A percentile compares a stretch with the other conserved stretches of the same genome.
Conservation (phyloP, 441 rosid species). For the Adansonia gregorii region DNA sequence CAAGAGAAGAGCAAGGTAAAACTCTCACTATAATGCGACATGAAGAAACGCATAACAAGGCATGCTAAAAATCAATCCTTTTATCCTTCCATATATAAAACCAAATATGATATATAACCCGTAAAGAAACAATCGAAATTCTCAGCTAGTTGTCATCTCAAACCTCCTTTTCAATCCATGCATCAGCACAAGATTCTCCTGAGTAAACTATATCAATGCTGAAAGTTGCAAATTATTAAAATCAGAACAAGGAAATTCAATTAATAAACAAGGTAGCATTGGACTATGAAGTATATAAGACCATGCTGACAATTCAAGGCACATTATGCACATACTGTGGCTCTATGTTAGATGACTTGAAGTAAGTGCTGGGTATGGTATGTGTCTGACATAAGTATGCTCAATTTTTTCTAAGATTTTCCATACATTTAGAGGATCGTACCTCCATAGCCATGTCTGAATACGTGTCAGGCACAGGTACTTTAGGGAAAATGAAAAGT, state of each 20-base stretch:
- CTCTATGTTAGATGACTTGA: neutral
- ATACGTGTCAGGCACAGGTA: neutral
- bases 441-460: neutral
- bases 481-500: neutral
- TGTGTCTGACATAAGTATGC: neutral
- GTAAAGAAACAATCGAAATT: constrained; percentile 9
- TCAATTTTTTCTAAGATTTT: neutral
- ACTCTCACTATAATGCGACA: constrained; percentile 4
- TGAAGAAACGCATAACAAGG: neutral
- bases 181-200: constrained; percentile 81
- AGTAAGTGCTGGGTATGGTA: neutral
- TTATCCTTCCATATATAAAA: neutral
- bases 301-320: neutral
- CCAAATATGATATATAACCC: constrained; percentile 7
- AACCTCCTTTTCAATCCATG: constrained; percentile 97
- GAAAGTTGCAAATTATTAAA: constrained; percentile 32
- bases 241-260: constrained; percentile 18
- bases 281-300: constrained; percentile 1
- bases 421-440: neutral
- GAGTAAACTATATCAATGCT: constrained; percentile 80
- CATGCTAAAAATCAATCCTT: neutral
- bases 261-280: neutral
- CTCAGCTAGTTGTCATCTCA: constrained; percentile 22
- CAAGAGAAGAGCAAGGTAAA: neutral
- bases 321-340: neutral